Evolutionary conservation across 306 rosid genomes (phyloP), one percentile per base, ranked within the genome.

Genomic region (Chamaecrista fasciculata): DNA sequence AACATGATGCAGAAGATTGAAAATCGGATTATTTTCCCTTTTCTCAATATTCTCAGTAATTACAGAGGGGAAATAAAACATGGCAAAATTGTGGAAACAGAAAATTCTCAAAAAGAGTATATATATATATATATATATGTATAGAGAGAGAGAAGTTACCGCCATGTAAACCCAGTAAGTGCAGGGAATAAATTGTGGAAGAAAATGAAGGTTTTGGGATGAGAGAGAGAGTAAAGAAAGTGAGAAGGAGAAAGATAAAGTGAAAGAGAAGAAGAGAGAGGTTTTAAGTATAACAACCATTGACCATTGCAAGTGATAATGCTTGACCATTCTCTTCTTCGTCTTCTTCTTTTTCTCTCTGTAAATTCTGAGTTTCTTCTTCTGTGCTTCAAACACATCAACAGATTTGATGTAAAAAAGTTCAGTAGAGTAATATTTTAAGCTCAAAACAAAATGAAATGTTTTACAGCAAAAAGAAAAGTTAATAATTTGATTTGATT

Each of bases 251-350:
- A 66, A 51, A 11, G 56, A 2, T 24, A n/a, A 34, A n/a, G 19
- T 59, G 77, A 46, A 77, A 29, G 5, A 29, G 5, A 5, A 29
- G 34, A 29, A 5, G 5, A 29, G 34, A 29, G 5, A 29, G 2
- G 34, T 2, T 5, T 29, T 29, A 29, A 79, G 81, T 42, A 71
- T 67, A 78, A 80, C 81, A 72, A 76, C 68, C 78, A 76, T 78
- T 78, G 84, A 84, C 86, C 76, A 84, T 70, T 23, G 71, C 84
- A 78, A 75, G 83, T 83, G 81, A 77, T 84, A 69, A 78, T 51
- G 77, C 76, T 72, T 81, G 86, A 84, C 86, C 82, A 56, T 75
- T 66, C 79, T 75, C 80, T 16, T 61, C 49, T 29, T 25, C 1
- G 11, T 20, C 29, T 5, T 24, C 3, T 5, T 16, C 3, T 24